Percentiles rank a stretch among this genome's conserved stretches.
phyloP scores from a whole-genome alignment of 176 grass and related monocot genomes.

The Zea mays region Zm-B73-REFERENCE-NAM-5.0 NC_050096.1:52402501-52403000 shows the following conservation, averaged over 20 bases:
- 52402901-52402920: not conserved
- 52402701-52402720: not conserved
- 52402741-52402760: not conserved
- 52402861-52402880: not conserved
- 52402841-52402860: not conserved
- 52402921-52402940: not conserved
- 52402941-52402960: not conserved
- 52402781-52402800: constrained; percentile 5
- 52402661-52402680: not conserved
- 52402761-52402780: not conserved
- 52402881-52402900: not conserved
- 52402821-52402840: constrained; percentile 4
- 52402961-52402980: not conserved
- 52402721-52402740: constrained; percentile 10
- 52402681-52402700: not conserved
- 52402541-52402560: not conserved
- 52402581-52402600: not conserved
- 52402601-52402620: not conserved
- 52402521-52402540: constrained; percentile 24
- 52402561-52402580: not conserved
- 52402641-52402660: not conserved
- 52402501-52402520: constrained; percentile 4
- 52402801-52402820: constrained; percentile 21
- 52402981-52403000: not conserved
- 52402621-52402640: constrained; percentile 23